Evolutionary conservation across 306 rosid genomes (phyloP).

Genomic region (Citrullus colocynthis): DNA sequence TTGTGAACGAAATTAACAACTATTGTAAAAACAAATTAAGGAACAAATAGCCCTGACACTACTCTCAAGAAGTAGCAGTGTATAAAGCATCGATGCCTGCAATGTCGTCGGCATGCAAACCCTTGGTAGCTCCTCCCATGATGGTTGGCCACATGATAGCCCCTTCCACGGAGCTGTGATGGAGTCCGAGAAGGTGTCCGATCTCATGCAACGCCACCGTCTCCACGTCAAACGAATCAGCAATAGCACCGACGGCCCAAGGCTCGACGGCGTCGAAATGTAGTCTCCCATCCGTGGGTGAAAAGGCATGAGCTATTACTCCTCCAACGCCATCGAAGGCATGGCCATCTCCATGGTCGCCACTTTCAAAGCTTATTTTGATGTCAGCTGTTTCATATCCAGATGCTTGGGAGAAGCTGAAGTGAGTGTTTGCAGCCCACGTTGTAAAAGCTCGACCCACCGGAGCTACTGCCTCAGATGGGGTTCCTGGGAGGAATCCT

Average conservation of each 20-base stretch:
- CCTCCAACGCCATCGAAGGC: constrained; percentile 7
- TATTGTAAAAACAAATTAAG: no score
- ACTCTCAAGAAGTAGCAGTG: background rate
- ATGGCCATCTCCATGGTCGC: constrained; percentile 6
- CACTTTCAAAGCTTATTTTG: constrained; percentile 13
- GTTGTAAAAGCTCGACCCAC: background rate
- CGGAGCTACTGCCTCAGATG: background rate
- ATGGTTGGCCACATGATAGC: constrained; percentile 3
- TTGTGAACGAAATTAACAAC: no score
- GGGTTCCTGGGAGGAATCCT: background rate
- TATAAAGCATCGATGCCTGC: background rate
- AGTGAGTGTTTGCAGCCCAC: background rate
- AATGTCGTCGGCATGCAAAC: background rate
- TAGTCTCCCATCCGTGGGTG: constrained; percentile 11
- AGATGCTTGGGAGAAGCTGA: background rate
- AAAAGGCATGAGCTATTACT: constrained; percentile 6
- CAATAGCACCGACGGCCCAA: constrained; percentile 4
- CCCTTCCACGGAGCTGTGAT: background rate
- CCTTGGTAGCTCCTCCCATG: background rate
- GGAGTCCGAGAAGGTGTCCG: background rate
- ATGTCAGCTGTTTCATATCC: background rate
- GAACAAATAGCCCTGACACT: background rate
- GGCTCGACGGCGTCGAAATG: constrained; percentile 14
- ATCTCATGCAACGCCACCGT: background rate
- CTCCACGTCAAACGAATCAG: background rate